A percentile compares a stretch with the other conserved stretches of the same genome.
Conservation (phyloP, 2,329 filamentous ascomycete genomes). For the Aspergillus terreus region DNA sequence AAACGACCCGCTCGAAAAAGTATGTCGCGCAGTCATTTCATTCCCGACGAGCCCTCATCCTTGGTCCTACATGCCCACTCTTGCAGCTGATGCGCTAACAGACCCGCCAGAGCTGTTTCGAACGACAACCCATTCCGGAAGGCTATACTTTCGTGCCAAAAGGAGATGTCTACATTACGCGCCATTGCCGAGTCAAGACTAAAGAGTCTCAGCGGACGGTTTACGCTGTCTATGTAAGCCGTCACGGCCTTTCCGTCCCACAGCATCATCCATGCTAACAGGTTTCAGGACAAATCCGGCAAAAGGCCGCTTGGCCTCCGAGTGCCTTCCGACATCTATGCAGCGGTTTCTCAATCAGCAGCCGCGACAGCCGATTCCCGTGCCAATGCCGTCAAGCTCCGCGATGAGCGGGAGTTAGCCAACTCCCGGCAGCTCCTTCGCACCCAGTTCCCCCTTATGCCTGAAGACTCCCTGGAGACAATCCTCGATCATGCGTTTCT, state of each 20-base stretch:
- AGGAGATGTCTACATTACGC: constrained; percentile 43
- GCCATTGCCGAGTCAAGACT: constrained; percentile 37
- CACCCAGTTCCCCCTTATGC: constrained; percentile 38
- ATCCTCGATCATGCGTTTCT: constrained; percentile 39
- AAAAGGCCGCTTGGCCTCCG: constrained; percentile 41
- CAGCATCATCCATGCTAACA: constrained; percentile 5
- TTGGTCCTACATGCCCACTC: not conserved
- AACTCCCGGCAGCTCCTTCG: constrained; percentile 25
- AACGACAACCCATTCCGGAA: constrained; percentile 22
- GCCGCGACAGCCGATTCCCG: constrained; percentile 39
- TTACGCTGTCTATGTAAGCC: constrained; percentile 38
- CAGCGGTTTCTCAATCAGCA: constrained; percentile 35
- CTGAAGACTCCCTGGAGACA: constrained; percentile 24
- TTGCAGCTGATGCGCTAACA: constrained; percentile 7
- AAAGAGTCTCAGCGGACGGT: constrained; percentile 28
- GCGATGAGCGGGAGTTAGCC: constrained; percentile 29
- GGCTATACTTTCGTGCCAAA: constrained; percentile 40
- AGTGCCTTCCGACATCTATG: constrained; percentile 38
- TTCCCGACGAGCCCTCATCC: not conserved
- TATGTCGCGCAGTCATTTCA: constrained; percentile 8
- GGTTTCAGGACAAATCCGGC: constrained; percentile 24
- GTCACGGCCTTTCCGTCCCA: not conserved
- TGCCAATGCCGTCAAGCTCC: constrained; percentile 34
- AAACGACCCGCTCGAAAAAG: constrained; percentile 26
- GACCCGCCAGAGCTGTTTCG: constrained; percentile 27